Conservation (phyloP, 768 basidiomycete genomes). For the Serendipita sp. region DNA sequence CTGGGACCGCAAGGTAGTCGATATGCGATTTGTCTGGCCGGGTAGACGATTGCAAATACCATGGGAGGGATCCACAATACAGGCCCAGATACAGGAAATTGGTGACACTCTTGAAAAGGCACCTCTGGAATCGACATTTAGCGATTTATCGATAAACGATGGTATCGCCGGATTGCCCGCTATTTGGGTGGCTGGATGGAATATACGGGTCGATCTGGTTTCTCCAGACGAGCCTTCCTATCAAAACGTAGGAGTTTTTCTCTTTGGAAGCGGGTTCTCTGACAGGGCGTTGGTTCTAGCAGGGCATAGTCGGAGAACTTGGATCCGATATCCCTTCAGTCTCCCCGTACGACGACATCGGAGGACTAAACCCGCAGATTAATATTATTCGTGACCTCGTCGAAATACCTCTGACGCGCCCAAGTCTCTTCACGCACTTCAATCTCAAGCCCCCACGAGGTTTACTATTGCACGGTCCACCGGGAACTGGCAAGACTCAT, state of each 20-base stretch:
- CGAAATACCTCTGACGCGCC: slow-evolving; percentile 71
- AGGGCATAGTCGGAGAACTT: too few relatives aligned
- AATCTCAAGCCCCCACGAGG: slow-evolving; percentile 95
- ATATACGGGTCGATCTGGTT: neutral
- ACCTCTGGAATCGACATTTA: slow-evolving; percentile 36
- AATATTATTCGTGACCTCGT: slow-evolving; percentile 69
- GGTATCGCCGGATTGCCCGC: neutral
- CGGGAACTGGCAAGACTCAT: slow-evolving; percentile 96
- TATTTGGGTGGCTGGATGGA: neutral
- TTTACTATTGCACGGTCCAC: slow-evolving; percentile 85
- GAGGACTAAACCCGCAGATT: slow-evolving; percentile 80
- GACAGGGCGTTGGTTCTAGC: too few relatives aligned
- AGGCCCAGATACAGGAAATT: slow-evolving; percentile 28
- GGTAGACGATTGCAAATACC: slow-evolving; percentile 50
- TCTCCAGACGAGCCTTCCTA: too few relatives aligned
- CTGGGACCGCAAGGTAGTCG: slow-evolving; percentile 1
- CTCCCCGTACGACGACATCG: slow-evolving; percentile 64
- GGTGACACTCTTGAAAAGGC: slow-evolving; percentile 41
- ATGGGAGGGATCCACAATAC: neutral
- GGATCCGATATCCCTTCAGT: too few relatives aligned
- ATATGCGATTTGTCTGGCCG: neutral
- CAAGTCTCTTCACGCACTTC: slow-evolving; percentile 64
- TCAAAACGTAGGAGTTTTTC: too few relatives aligned
- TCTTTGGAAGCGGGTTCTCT: too few relatives aligned
- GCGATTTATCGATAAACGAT: too few relatives aligned